Evolutionary conservation across 1,139 yeast genomes (phyloP), one percentile per base, ranked within the genome.

Genomic region (Nakaseomyces glabratus): DNA sequence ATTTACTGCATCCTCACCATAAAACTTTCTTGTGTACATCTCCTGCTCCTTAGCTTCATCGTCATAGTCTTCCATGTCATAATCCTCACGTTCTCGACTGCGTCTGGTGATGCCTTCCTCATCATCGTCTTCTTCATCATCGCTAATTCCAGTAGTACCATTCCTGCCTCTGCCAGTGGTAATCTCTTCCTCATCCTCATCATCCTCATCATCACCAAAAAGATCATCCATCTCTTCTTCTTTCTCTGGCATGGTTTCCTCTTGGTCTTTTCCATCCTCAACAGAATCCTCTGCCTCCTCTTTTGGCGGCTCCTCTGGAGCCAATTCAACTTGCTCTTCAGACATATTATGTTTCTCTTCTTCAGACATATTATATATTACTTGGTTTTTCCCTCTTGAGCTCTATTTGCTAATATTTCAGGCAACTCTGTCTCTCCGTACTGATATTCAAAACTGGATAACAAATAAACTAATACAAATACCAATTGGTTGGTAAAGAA

Each of bases 161-260:
- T n/a, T n/a, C 17, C 30, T 20, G 21, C 12, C 30, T 9, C 33
- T 36, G 14, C 12, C 22, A 8, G 17, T 31, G 10, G 11, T 16
- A 29, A 8, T 19, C 9, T 9, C 30, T 6, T 38, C 46, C n/a
- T 43, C 47, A 7, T 46, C 55, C 3, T 45, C 55, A 19, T 53
- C 65, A 1, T 61, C 66, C 4, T 61, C 68, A 13, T 63, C 73
- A 16, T 66, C 76, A 7, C 76, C 77, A 46, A 70, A 71, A 42
- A 69, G 57, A 42, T 70, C 63, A 32, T 57, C 62, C 45, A 60
- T 44, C 4, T 39, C 58, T 3, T 41, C 40, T 13, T 31, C 44
- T 2, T 33, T 37, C 19, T 37, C 22, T 8, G 14, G 28, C 12
- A 4, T 31, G 14, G 19, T 25, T 21, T 16, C 33, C 8, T 14